Percentiles rank a stretch among this genome's conserved stretches.
phyloP scores from a whole-genome alignment of 345 rosid species.

The Eucalyptus microcorys region DNA sequence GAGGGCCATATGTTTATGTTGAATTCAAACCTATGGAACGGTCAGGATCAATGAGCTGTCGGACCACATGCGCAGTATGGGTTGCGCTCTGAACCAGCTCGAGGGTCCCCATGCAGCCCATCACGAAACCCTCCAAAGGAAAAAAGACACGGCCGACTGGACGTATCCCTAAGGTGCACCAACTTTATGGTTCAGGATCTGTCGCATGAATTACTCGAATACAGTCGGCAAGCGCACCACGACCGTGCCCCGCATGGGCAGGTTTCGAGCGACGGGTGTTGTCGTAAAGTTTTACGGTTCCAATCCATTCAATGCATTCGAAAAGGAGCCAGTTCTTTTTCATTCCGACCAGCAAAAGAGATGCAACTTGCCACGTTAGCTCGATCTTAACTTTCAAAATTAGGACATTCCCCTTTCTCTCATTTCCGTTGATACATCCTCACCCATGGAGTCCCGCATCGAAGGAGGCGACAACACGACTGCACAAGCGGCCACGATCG shows the following conservation, averaged over 20 bases:
- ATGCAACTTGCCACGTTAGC: background rate
- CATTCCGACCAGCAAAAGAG: background rate
- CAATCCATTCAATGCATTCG: background rate
- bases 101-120: background rate
- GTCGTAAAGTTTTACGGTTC: background rate
- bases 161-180: background rate
- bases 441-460: background rate
- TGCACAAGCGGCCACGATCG: background rate
- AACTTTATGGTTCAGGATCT: background rate
- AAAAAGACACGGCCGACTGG: background rate
- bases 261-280: background rate
- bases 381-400: background rate
- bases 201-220: background rate
- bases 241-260: background rate
- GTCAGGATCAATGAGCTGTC: slow-evolving; percentile 38
- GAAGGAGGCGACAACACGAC: background rate
- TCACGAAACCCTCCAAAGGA: background rate
- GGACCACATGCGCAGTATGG: slow-evolving; percentile 30
- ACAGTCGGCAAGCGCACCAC: background rate
- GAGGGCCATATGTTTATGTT: background rate
- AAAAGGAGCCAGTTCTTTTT: background rate
- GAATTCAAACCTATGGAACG: background rate
- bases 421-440: background rate
- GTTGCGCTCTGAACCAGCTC: slow-evolving; percentile 1
- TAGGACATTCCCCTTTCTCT: background rate